These are phyloP conservation scores for Bolboschoenus planiculmis DNA, from an alignment of 176 grass and related monocot species.

Conservation along the genomic window DNA sequence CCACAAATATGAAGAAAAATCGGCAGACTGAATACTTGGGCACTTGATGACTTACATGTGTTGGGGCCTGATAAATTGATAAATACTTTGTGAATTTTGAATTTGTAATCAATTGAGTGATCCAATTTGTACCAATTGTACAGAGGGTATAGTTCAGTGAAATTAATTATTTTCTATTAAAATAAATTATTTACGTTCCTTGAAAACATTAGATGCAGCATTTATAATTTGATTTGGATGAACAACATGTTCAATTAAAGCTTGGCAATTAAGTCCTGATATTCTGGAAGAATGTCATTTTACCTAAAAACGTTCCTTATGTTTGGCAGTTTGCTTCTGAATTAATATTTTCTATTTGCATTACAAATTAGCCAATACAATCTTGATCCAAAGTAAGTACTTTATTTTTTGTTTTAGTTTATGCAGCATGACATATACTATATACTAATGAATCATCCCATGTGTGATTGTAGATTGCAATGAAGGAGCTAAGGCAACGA, in stretches of 20 bases:
- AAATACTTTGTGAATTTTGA: background rate
- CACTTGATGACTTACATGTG: background rate
- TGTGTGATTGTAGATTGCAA: conserved; percentile 52
- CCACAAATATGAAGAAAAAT: background rate
- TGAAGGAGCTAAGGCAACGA: conserved; percentile 70
- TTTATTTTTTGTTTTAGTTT: background rate
- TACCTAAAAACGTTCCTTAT: background rate
- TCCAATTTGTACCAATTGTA: background rate
- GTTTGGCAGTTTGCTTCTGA: background rate
- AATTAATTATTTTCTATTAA: background rate
- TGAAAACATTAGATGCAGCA: background rate
- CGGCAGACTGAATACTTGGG: background rate
- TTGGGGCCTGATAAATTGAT: background rate
- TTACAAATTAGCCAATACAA: background rate
- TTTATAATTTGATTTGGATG: too few species aligned
- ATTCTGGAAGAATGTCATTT: background rate
- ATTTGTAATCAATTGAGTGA: background rate
- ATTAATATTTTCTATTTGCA: background rate
- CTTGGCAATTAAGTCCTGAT: background rate
- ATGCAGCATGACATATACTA: background rate
- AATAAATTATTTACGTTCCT: background rate
- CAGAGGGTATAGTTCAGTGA: background rate
- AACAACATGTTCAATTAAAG: background rate
- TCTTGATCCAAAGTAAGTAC: background rate
- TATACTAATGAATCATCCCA: background rate